phyloP scores from a whole-genome alignment of 2,329 filamentous ascomycete species.

The Ophiocordyceps australis region DNA sequence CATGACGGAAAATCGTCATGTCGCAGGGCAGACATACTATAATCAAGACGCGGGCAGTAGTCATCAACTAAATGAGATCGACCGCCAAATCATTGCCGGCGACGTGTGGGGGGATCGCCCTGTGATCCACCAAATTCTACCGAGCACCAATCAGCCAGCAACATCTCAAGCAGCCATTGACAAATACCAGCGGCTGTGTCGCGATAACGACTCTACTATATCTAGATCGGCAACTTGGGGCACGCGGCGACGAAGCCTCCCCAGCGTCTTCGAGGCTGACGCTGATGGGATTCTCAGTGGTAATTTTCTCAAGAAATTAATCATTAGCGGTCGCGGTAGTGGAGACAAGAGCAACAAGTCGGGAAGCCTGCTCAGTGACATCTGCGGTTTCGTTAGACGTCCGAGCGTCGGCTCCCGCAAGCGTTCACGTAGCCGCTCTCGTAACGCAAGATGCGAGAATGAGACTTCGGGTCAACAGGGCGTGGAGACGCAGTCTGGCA shows the following conservation, averaged over 20 bases:
- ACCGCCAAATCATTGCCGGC: constrained; percentile 29
- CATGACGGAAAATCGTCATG: constrained; percentile 29
- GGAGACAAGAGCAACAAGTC: constrained; percentile 24
- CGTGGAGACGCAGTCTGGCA: constrained; percentile 16
- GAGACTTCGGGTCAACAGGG: constrained; percentile 7
- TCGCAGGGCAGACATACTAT: constrained; percentile 31
- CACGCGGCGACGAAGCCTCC: constrained; percentile 46
- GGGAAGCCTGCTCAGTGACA: constrained; percentile 25
- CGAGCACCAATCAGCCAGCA: constrained; percentile 22
- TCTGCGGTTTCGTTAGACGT: constrained; percentile 30
- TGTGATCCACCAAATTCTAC: constrained; percentile 23
- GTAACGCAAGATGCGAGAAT: constrained; percentile 9
- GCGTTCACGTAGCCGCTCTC: constrained; percentile 19
- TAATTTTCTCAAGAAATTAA: constrained; percentile 44
- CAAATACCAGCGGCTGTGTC: constrained; percentile 29
- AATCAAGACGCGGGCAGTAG: constrained; percentile 18
- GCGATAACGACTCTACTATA: constrained; percentile 37
- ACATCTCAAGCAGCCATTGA: constrained; percentile 35
- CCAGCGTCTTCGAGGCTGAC: constrained; percentile 37
- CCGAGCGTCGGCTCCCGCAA: constrained; percentile 28
- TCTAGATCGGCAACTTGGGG: constrained; percentile 53
- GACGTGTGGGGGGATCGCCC: constrained; percentile 32
- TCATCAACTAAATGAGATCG: constrained; percentile 22
- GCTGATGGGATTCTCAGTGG: constrained; percentile 36
- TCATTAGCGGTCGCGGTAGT: constrained; percentile 25